Percentiles rank a stretch among this genome's conserved stretches.
Conservation (phyloP, 257 asterid genomes). For the Nyctanthes arbortristis region DNA sequence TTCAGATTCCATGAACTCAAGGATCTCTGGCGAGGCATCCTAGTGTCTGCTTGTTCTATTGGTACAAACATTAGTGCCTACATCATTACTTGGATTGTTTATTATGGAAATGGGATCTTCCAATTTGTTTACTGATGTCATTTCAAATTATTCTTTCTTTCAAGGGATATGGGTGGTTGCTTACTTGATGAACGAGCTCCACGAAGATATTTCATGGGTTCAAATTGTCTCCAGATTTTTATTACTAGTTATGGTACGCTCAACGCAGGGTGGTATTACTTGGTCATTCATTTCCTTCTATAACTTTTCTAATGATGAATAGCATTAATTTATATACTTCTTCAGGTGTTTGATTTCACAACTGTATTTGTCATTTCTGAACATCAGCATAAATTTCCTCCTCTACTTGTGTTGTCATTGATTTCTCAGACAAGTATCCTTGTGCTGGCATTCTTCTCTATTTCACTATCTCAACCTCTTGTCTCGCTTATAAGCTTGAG, state of each 20-base stretch:
- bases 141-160: conserved; percentile 15
- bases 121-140: conserved; percentile 7
- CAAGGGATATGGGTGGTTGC: conserved; percentile 73
- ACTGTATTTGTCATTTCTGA: neutral
- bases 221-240: conserved; percentile 71
- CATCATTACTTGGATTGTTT: conserved; percentile 1
- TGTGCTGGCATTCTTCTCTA: conserved; percentile 70
- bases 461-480: conserved; percentile 77
- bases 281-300: conserved; percentile 6
- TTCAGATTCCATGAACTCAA: conserved; percentile 85
- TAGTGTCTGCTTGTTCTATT: conserved; percentile 60
- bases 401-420: conserved; percentile 10
- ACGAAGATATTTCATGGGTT: conserved; percentile 57
- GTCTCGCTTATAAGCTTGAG: conserved; percentile 65
- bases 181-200: conserved; percentile 63
- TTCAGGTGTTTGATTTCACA: conserved; percentile 3
- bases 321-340: neutral
- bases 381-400: neutral
- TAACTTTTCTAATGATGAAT: conserved; percentile 12
- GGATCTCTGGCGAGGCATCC: conserved; percentile 84
- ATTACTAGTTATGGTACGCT: conserved; percentile 58
- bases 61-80: conserved; percentile 42
- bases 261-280: conserved; percentile 13
- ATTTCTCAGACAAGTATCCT: conserved; percentile 66
- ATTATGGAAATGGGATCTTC: neutral